Base-by-base conservation (phyloP, 2,329 filamentous ascomycete species). In the Epichloe sp. region DNA sequence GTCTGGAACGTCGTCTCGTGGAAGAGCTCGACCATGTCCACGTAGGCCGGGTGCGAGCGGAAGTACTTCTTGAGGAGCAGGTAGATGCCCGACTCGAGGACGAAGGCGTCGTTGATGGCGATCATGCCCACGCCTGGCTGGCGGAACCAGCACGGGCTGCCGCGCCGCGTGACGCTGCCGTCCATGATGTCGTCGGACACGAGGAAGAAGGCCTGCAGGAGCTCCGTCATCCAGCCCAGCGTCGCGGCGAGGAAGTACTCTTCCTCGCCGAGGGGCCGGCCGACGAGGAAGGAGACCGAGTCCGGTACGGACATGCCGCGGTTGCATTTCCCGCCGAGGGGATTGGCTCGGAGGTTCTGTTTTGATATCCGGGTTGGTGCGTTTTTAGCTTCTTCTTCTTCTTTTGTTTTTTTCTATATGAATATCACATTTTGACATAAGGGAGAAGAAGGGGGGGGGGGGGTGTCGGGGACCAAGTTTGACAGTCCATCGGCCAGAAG, bases 101-200 rank as follows among this genome's bases (percentile, higher is more conserved):
- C 83, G 76, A 97, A 95, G 56, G 91, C 82, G 67, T 98, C 93
- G 77, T 98, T 98, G 79, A 98, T 96, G 65, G 93, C 91, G 58
- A 96, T 79, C 83, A 94, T 90, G 68, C 91, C 91, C 42, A 98
- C 90, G 47, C 85, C 82, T 35, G 87, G 81, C 58, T 88, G 84
- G 54, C 85, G 85, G 74, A 97, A 98, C 93, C 93, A 98, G 76
- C 93, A 98, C 42, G 93, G 90, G 71, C 85, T 81, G 56, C 91
- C 90, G 59, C 93, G 88, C 54, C 93, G 89, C 52, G 93, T 98
- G 70, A 95, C 93, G 68, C 86, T 94, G 62, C 79, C 72, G 73
- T 98, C 93, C 93, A 98, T 98, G 63, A 98, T 96, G 70, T 98
- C 93, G 72, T 98, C 93, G 44, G 88, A 89, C 58, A 98, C 93